phyloP scores from a whole-genome alignment of 75 land plant genomes.

The Pinus tabuliformis region DNA sequence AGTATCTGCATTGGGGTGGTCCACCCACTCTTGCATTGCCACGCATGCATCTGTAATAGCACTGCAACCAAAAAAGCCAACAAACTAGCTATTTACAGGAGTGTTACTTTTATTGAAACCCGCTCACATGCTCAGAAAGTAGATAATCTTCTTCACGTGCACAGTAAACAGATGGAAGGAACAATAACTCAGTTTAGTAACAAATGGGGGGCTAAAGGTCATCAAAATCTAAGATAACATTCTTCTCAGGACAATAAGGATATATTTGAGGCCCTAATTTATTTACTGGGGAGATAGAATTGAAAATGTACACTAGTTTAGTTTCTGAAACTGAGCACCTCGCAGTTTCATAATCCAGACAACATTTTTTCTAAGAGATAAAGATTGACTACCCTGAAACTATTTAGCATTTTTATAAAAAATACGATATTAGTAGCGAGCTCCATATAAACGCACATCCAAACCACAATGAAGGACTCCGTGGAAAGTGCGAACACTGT shows the following conservation, averaged over 20 bases:
- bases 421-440: too few relatives aligned
- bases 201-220: too few relatives aligned
- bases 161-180: not conserved
- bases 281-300: not conserved
- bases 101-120: not conserved
- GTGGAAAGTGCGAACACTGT: too few relatives aligned
- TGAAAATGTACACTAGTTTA: not conserved
- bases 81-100: too few relatives aligned
- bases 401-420: not conserved
- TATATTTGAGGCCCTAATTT: not conserved
- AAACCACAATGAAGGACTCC: too few relatives aligned
- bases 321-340: not conserved
- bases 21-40: slow-evolving; percentile 85
- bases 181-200: too few relatives aligned
- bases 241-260: not conserved
- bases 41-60: slow-evolving; percentile 78
- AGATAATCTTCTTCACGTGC: not conserved
- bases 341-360: not conserved
- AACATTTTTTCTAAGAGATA: not conserved
- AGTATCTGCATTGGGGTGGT: slow-evolving; percentile 63
- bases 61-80: slow-evolving; percentile 32
- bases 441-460: too few relatives aligned
- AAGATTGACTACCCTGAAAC: not conserved
- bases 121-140: not conserved
- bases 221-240: not conserved